Evolutionary conservation across 2,329 filamentous ascomycete species (phyloP).

Genomic region (Ophiostoma sp.): DNA sequence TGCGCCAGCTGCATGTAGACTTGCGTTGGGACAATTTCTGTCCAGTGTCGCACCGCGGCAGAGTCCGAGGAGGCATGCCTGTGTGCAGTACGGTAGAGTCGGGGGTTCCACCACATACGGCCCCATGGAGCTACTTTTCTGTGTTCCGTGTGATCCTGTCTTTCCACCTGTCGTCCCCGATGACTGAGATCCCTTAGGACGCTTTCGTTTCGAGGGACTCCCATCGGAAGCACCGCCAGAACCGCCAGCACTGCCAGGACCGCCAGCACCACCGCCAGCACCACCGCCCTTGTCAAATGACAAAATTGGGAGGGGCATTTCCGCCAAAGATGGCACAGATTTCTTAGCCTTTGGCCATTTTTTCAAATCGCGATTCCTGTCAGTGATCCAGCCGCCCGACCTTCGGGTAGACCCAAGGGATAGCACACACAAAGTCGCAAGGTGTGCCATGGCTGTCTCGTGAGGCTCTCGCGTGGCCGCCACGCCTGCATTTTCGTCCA

Average conservation of each 20-base stretch:
- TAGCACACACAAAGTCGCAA: constrained; percentile 17
- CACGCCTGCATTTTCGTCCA: neutral
- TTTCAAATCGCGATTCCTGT: neutral
- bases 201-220: too few relatives aligned
- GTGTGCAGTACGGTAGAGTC: constrained; percentile 17
- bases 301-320: too few relatives aligned
- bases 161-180: neutral
- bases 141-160: neutral
- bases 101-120: neutral
- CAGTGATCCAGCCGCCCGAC: constrained; percentile 15
- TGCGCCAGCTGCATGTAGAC: constrained; percentile 6
- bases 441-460: constrained; percentile 17
- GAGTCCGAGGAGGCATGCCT: constrained; percentile 20
- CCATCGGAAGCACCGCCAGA: too few relatives aligned
- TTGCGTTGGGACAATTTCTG: constrained; percentile 16
- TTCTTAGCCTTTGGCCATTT: constrained; percentile 11
- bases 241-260: too few relatives aligned
- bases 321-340: neutral
- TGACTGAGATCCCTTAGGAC: too few relatives aligned
- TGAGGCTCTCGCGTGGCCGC: neutral
- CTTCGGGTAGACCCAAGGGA: neutral
- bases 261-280: too few relatives aligned
- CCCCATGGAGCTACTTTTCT: neutral
- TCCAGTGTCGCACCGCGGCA: constrained; percentile 1
- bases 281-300: too few relatives aligned